Conservation (phyloP, 1,284 basidiomycete genomes). For the Xerocomus nothofagi region DNA sequence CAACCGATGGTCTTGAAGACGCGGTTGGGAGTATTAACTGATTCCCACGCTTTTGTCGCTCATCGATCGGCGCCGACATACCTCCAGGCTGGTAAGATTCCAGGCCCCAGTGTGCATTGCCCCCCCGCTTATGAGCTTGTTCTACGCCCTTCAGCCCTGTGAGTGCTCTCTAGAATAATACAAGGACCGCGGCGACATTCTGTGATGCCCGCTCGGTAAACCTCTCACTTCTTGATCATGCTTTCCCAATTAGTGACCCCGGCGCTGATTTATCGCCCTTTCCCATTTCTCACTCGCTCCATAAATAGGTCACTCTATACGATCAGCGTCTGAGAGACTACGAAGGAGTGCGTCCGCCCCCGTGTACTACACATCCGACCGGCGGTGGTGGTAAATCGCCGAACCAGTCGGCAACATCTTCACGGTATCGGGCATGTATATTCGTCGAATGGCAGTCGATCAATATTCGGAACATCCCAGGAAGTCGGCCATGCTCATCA, state of each 20-base stretch:
- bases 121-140: no score
- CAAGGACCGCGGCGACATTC: background rate
- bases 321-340: background rate
- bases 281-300: background rate
- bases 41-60: no score
- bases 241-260: background rate
- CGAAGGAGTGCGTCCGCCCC: background rate
- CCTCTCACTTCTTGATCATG: background rate
- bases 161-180: background rate
- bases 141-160: no score
- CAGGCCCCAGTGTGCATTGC: no score
- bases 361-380: background rate
- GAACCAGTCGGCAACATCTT: background rate
- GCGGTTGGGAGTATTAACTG: no score
- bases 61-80: no score
- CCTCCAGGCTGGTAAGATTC: no score
- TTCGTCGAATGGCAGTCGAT: background rate
- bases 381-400: background rate
- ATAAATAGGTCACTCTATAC: background rate
- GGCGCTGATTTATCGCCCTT: background rate
- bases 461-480: background rate
- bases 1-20: no score
- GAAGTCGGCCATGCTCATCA: no score
- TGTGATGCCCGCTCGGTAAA: background rate
- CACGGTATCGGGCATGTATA: background rate